Conservation (phyloP, 768 basidiomycete species). For the Agaricus subrufescens region DNA sequence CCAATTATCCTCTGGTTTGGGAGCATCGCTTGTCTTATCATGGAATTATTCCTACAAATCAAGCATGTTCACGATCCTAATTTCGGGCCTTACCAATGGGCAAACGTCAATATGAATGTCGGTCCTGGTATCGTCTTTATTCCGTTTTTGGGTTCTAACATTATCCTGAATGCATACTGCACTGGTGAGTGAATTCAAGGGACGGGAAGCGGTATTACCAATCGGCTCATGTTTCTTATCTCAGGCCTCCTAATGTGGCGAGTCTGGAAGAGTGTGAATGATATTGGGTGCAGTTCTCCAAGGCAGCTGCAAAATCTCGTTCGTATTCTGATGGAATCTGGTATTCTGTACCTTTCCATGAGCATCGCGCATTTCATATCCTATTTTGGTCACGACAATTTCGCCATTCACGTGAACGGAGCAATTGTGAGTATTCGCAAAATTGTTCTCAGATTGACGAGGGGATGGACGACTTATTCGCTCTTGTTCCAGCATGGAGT, state of each 20-base stretch:
- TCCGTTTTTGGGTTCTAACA: constrained; percentile 11
- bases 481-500: not conserved
- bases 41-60: constrained; percentile 5
- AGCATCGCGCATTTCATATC: not conserved
- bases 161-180: constrained; percentile 6
- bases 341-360: not conserved
- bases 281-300: not conserved
- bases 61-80: not conserved
- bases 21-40: not conserved
- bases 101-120: constrained; percentile 3
- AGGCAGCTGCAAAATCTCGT: constrained; percentile 1
- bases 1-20: constrained; percentile 10
- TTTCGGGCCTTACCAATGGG: not conserved
- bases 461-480: not conserved
- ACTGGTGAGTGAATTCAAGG: not conserved
- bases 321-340: constrained; percentile 6
- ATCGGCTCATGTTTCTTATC: not conserved
- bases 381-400: not conserved
- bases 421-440: not conserved
- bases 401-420: not conserved
- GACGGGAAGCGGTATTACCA: not conserved
- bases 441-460: not conserved
- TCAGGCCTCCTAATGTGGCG: not conserved
- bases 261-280: not conserved
- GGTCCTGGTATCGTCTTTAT: constrained; percentile 7